Percentiles rank a stretch among this genome's conserved stretches.
Conservation (phyloP, 805 yeast species). For the Isabelozyma rhagii region DNA sequence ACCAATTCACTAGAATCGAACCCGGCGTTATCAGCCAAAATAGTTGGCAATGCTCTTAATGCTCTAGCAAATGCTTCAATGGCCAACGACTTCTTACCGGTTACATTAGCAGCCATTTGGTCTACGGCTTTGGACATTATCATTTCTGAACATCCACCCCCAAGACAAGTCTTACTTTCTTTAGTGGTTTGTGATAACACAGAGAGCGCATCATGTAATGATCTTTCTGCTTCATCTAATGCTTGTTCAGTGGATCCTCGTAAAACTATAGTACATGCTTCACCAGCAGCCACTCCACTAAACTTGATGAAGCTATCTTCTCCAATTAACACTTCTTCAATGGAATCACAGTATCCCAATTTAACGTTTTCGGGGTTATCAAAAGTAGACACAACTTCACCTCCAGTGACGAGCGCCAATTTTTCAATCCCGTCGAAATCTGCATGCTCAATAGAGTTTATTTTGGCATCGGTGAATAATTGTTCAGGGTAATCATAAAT, state of each 20-base stretch:
- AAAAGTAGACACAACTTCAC: conserved; percentile 95
- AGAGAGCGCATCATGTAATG: conserved; percentile 90
- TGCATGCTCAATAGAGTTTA: conserved; percentile 95
- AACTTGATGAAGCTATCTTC: conserved; percentile 88
- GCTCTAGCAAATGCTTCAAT: conserved; percentile 94
- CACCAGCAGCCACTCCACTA: conserved; percentile 93
- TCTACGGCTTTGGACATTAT: conserved; percentile 97
- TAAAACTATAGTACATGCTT: conserved; percentile 92
- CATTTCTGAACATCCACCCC: conserved; percentile 89
- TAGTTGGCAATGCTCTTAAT: conserved; percentile 90
- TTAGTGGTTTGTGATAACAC: conserved; percentile 92
- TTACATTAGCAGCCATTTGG: conserved; percentile 83
- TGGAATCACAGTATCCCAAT: conserved; percentile 82
- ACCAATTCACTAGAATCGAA: conserved; percentile 91
- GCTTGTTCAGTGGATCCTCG: conserved; percentile 56
- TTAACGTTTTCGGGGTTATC: conserved; percentile 86
- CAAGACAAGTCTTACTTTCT: conserved; percentile 87
- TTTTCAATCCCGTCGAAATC: conserved; percentile 98
- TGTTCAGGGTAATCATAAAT: conserved; percentile 98
- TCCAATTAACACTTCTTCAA: conserved; percentile 91
- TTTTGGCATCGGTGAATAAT: conserved; percentile 79
- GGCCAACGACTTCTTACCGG: conserved; percentile 92
- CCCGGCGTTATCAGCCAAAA: conserved; percentile 96
- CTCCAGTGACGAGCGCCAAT: conserved; percentile 94
- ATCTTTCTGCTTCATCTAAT: conserved; percentile 47